Evolutionary conservation across 208 protist species (phyloP), one percentile per base, ranked within the genome.

Genomic region (Crithidia brevicula): DNA sequence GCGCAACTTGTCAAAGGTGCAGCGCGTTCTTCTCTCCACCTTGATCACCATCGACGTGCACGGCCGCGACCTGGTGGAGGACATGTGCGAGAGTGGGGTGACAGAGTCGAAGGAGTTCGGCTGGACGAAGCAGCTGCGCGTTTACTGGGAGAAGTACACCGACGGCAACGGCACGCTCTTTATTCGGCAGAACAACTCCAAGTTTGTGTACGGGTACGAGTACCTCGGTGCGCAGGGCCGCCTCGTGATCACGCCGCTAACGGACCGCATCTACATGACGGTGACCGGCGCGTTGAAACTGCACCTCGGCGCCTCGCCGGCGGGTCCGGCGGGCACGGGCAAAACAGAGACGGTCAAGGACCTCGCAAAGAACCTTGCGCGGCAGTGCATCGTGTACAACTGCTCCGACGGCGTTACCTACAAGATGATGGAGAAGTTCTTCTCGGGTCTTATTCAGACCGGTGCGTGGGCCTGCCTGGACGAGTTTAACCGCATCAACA

Each of bases 401-500:
- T 99, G 98, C 84, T 97, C 90, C 34, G 98, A 99, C 71, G 96
- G 97, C 67, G 92, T 99, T 10, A 98, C 97, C 58, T 98, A 98
- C 88, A 97, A 97, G 69, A 98, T 98, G 95, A 99, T 99, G 98
- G 97, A 98, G 69, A 98, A 98, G 83, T 98, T 99, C 75, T 99
- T 99, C 75, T 94, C 91, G 4, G 97, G 98, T 47, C 88, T 99
- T 34, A 97, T 97, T 49, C 97, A 99, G 76, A 94, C 91, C 28
- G 98, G 98, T 25, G 97, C 97, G 47, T 99, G 98, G 98, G 92
- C 94, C n/a, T 99, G 98, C 77, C 95, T 99, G 56, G 98, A 99
- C 81, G 98, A 99, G 86, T 99, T 99, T 87, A 99, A 99, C 70
- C 91, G 98, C 62, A 99, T 99, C 77, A 98, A 99, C 84, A 98